Percentiles rank a stretch among this genome's conserved stretches.
Evolutionary conservation across 2,329 filamentous ascomycete species (phyloP).

Genomic region (Fusarium sp.): DNA sequence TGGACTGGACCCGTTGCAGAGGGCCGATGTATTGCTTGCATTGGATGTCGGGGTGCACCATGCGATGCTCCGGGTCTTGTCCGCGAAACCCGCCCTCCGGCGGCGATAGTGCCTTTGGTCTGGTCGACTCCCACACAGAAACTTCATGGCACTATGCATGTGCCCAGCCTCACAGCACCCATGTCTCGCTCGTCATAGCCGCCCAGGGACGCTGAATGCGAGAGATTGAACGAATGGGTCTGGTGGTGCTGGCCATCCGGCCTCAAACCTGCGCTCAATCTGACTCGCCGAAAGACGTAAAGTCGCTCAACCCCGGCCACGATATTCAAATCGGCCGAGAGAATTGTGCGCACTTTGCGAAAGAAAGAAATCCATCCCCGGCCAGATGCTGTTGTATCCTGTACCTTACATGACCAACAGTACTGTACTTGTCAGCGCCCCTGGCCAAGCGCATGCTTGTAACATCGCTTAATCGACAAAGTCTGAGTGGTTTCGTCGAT

Average conservation of each 20-base stretch:
- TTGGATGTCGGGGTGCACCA: slow-evolving; percentile 29
- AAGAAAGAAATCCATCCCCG: slow-evolving; percentile 5
- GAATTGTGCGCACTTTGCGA: slow-evolving; percentile 27
- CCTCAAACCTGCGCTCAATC: slow-evolving; percentile 43
- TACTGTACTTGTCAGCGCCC: slow-evolving; percentile 11
- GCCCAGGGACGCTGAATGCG: slow-evolving; percentile 2
- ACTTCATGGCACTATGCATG: slow-evolving; percentile 1
- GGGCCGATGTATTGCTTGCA: slow-evolving; percentile 33
- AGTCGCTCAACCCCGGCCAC: slow-evolving; percentile 25
- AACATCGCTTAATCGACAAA: slow-evolving; percentile 30
- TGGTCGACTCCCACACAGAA: neutral
- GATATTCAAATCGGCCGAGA: slow-evolving; percentile 37
- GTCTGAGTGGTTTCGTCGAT: slow-evolving; percentile 27
- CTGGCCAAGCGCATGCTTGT: slow-evolving; percentile 13
- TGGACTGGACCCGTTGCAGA: slow-evolving; percentile 5
- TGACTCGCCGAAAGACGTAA: slow-evolving; percentile 38
- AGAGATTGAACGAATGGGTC: slow-evolving; percentile 10
- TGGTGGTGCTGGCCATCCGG: slow-evolving; percentile 22
- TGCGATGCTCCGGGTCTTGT: slow-evolving; percentile 18
- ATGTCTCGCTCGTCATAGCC: slow-evolving; percentile 12
- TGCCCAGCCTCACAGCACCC: slow-evolving; percentile 1
- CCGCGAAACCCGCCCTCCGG: slow-evolving; percentile 2
- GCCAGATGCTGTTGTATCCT: slow-evolving; percentile 4
- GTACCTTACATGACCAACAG: slow-evolving; percentile 23
- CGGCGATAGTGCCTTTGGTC: neutral